Evolutionary conservation across 179 eudicot species (phyloP), one percentile per base, ranked within the genome.

Genomic region (Pouteria campechiana): DNA sequence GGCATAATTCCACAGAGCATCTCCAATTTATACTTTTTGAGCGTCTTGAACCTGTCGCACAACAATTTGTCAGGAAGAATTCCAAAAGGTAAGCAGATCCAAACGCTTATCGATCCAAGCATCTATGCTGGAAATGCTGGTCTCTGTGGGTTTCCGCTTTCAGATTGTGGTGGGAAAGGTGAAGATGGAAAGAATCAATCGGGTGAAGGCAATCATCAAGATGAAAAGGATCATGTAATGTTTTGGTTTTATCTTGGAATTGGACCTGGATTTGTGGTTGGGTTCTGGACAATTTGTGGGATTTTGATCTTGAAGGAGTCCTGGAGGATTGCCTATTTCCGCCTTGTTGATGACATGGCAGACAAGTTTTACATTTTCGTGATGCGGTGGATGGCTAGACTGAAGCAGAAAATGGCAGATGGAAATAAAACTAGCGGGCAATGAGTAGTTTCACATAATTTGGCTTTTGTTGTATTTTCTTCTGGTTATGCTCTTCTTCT

Each of bases 1-100:
- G 68, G 68, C 28, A 35, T 29, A 22, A 54, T 62, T 19, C 68
- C 68, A 18, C 55, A 16, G 36, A 62, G 56, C 19, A 6, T 62
- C 29, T 3, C 61, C 9, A 15, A 9, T 19, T 29, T 62, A 32
- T 34, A 20, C 46, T 54, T 18, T 17, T 32, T 62, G 22, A 42
- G 47, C 49, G 29, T 41, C 32, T 23, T 62, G 10, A 62, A 62
- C 30, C n/a, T 54, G 37, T 54, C 61, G 10, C 49, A 30, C 25
- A 62, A 62, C 44, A 44, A 47, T 34, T 53, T 61, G 16, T 54
- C 56, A 6, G 61, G 68, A 5, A 17, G 25, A 41, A 49, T 62
- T 7, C 68, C 68, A 18, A 3, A 18, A 2, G 48, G 55, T n/a
- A 54, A 55, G 18, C 68, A 62, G 8, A 20, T 62, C 42, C 44